A percentile compares a stretch with the other conserved stretches of the same genome.
Evolutionary conservation across 306 rosid species (phyloP).

Genomic region (Prunus armeniaca): DNA sequence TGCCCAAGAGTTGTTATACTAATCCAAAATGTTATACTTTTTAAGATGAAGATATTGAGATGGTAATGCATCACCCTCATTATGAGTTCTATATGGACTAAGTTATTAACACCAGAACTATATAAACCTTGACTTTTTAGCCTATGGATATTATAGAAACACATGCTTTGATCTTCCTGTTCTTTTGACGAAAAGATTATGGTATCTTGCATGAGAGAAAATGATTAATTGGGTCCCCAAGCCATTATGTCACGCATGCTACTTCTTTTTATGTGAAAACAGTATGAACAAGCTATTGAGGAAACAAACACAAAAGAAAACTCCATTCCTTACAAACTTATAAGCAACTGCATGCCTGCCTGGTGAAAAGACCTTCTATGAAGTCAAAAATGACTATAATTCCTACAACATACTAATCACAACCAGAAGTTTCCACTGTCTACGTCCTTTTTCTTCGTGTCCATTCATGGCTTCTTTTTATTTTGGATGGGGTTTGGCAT

Average conservation of each 20-base stretch:
- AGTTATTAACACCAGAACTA: not conserved
- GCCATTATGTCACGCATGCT: slow-evolving; percentile 30
- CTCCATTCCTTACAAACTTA: not conserved
- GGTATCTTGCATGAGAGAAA: slow-evolving; percentile 11
- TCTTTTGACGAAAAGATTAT: slow-evolving; percentile 5
- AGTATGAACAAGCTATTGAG: not conserved
- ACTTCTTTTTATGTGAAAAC: not conserved
- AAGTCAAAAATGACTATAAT: not conserved
- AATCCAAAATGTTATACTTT: too few relatives aligned
- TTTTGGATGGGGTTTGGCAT: not conserved
- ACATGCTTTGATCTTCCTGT: too few relatives aligned
- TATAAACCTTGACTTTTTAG: not conserved
- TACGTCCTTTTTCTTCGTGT: not conserved
- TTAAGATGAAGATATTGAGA: too few relatives aligned
- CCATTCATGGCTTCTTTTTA: not conserved
- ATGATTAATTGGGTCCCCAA: slow-evolving; percentile 19
- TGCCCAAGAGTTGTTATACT: not conserved
- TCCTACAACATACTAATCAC: not conserved
- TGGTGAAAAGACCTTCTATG: not conserved
- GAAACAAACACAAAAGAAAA: not conserved
- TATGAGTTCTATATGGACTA: too few relatives aligned
- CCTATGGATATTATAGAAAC: not conserved
- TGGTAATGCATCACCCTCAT: too few relatives aligned
- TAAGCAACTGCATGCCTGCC: not conserved
- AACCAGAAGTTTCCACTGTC: not conserved